These are phyloP conservation scores for Aspergillus panamensis DNA, from an alignment of 495 filamentous ascomycete species.

Conservation along the genomic window DNA sequence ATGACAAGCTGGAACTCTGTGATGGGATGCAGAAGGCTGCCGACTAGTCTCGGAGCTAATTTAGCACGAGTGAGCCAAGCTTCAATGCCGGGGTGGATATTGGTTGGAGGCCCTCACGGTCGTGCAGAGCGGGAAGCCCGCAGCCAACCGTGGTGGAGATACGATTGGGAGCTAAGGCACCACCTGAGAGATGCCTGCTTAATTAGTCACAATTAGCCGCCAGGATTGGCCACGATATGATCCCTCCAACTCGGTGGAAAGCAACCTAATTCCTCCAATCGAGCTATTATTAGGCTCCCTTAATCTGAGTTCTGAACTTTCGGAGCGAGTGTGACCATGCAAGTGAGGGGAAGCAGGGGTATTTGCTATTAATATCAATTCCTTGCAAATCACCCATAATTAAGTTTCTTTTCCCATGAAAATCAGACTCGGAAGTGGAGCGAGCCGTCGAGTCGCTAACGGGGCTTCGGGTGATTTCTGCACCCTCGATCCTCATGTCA, in stretches of 20 bases:
- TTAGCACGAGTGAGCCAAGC: slow-evolving; percentile 28
- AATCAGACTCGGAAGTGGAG: slow-evolving; percentile 6
- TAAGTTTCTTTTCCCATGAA: not conserved
- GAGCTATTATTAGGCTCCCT: not conserved
- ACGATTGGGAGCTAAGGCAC: slow-evolving; percentile 2
- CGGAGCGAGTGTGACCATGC: not conserved
- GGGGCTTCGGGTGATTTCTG: slow-evolving; percentile 15
- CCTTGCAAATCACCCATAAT: slow-evolving; percentile 14
- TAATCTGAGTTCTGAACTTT: not conserved
- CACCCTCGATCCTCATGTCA: slow-evolving; percentile 16
- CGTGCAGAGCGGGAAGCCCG: slow-evolving; percentile 23
- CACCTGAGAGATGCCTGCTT: slow-evolving; percentile 17
- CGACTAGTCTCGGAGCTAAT: slow-evolving; percentile 14
- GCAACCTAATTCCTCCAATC: slow-evolving; percentile 2
- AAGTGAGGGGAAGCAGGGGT: not conserved
- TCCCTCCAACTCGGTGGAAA: not conserved
- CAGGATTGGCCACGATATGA: not conserved
- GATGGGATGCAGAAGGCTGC: slow-evolving; percentile 14
- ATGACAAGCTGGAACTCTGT: slow-evolving; percentile 1
- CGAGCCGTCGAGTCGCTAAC: not conserved
- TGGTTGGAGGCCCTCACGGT: slow-evolving; percentile 2
- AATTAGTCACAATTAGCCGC: slow-evolving; percentile 36
- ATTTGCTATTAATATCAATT: slow-evolving; percentile 14
- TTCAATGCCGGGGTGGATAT: slow-evolving; percentile 11
- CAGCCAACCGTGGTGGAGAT: slow-evolving; percentile 20